Conservation (phyloP, 768 basidiomycete species). For the Psilocybe subaeruginosa region DNA sequence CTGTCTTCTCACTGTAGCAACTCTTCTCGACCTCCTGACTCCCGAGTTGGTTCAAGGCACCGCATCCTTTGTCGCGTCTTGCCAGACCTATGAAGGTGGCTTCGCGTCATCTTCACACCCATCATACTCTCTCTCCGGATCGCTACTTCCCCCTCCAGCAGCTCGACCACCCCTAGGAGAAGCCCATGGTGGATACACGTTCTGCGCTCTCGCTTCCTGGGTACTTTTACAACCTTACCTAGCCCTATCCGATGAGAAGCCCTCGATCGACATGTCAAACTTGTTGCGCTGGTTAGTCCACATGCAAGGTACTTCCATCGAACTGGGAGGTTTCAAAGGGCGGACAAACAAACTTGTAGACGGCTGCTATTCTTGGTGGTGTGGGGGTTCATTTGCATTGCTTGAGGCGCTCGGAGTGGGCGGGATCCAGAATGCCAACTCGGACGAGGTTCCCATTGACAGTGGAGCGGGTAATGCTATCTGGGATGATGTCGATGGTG, state of each 20-base stretch:
- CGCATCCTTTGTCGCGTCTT: conserved; percentile 80
- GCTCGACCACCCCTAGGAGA: conserved; percentile 83
- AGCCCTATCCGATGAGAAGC: conserved; percentile 23
- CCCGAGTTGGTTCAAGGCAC: conserved; percentile 83
- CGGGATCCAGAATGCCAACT: conserved; percentile 36
- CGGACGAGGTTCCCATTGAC: conserved; percentile 29
- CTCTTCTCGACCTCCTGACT: conserved; percentile 84
- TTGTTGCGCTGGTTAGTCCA: conserved; percentile 81
- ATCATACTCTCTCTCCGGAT: conserved; percentile 45
- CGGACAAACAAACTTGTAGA: conserved; percentile 99
- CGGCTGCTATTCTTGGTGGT: conserved; percentile 99
- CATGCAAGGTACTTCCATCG: conserved; percentile 83
- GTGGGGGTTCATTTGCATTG: conserved; percentile 84
- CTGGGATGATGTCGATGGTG: conserved; percentile 78
- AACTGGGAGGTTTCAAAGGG: conserved; percentile 92
- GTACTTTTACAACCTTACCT: conserved; percentile 70
- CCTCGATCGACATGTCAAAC: conserved; percentile 56
- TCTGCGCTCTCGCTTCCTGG: conserved; percentile 89
- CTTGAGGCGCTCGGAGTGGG: conserved; percentile 62
- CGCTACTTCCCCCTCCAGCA: conserved; percentile 32
- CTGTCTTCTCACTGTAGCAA: conserved; percentile 84
- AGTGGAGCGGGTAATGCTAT: conserved; percentile 25
- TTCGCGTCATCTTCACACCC: conserved; percentile 83
- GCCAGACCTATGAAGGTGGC: conserved; percentile 98
- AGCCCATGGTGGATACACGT: conserved; percentile 97